Conservation (phyloP, 1,284 basidiomycete species). For the Austropuccinia psidii region DNA sequence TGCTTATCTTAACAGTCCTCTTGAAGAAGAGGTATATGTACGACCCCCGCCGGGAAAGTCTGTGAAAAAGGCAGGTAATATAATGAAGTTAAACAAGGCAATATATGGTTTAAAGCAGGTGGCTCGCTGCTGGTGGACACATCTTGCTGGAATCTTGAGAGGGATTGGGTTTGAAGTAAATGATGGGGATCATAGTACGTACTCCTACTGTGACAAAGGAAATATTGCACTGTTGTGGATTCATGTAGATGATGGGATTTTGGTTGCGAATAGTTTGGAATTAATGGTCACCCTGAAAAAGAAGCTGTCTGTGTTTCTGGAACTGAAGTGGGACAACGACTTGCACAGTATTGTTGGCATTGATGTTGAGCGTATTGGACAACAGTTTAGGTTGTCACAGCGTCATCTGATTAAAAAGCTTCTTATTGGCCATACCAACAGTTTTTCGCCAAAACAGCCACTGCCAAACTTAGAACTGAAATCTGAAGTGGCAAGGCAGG, state of each 20-base stretch:
- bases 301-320: not conserved
- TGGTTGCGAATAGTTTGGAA: not conserved
- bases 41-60: not conserved
- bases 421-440: too few relatives aligned
- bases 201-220: not conserved
- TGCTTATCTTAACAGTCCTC: not conserved
- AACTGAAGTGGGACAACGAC: not conserved
- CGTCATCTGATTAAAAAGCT: not conserved
- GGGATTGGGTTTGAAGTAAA: not conserved
- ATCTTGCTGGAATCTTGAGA: not conserved
- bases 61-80: not conserved
- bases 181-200: not conserved
- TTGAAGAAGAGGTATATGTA: not conserved
- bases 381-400: not conserved
- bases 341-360: not conserved
- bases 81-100: not conserved
- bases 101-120: not conserved
- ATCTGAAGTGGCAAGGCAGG: too few relatives aligned
- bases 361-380: not conserved
- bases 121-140: not conserved
- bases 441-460: too few relatives aligned
- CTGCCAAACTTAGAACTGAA: too few relatives aligned
- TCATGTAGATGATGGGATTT: not conserved
- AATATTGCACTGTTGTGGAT: not conserved
- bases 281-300: not conserved